phyloP scores from a whole-genome alignment of 129 eudicot genomes.

The Scalesia atractyloides region DNA sequence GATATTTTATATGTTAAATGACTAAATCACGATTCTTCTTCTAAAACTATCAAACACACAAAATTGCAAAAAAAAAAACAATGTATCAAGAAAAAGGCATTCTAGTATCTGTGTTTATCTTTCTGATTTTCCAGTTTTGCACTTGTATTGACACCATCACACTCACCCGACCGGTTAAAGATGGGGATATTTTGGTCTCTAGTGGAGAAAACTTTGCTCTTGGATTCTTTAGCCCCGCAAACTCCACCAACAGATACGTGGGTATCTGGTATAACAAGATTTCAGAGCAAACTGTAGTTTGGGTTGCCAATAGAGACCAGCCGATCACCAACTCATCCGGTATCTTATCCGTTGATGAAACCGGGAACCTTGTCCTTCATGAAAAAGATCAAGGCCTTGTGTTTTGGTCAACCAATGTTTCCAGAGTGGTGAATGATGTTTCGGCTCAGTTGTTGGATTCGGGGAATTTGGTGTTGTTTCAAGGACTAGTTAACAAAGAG shows the following conservation, averaged over 20 bases:
- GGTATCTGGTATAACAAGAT: constrained; percentile 51
- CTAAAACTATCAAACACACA: neutral
- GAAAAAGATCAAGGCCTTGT: constrained; percentile 1
- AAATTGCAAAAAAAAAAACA: neutral
- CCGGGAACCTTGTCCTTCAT: constrained; percentile 36
- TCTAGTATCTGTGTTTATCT: neutral
- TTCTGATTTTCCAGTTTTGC: constrained; percentile 21
- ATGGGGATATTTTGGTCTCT: constrained; percentile 41
- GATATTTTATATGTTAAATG: too few relatives aligned
- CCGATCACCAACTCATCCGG: constrained; percentile 31
- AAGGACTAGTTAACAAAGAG: constrained; percentile 5
- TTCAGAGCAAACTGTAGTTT: constrained; percentile 42
- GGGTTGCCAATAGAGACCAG: constrained; percentile 41
- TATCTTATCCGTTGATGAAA: constrained; percentile 24
- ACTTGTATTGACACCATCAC: constrained; percentile 34
- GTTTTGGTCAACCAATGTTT: constrained; percentile 44
- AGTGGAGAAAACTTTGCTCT: constrained; percentile 29
- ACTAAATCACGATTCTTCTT: too few relatives aligned
- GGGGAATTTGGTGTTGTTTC: constrained; percentile 45
- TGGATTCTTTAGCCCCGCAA: constrained; percentile 46
- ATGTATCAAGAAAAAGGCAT: constrained; percentile 15
- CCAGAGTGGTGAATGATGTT: neutral
- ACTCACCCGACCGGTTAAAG: constrained; percentile 29
- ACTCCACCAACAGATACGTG: constrained; percentile 39
- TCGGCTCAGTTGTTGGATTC: constrained; percentile 43